These are phyloP conservation scores for Akebia trifoliata DNA, from an alignment of 164 flowering plant genomes.

Conservation along the genomic window DNA sequence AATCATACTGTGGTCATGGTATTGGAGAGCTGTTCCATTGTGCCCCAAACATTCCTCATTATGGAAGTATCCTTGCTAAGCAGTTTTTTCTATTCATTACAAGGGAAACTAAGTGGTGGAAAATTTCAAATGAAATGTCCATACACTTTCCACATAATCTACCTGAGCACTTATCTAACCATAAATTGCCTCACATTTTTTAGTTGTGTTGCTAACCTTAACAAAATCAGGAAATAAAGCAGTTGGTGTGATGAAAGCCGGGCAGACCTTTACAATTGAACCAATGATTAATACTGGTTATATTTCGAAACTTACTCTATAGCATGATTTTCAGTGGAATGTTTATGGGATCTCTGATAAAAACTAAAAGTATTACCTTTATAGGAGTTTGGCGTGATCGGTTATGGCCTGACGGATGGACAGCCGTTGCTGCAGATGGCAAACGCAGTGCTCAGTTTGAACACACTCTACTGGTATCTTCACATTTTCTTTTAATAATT, in stretches of 20 bases:
- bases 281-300: conserved; percentile 96
- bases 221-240: conserved; percentile 79
- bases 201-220: conserved; percentile 27
- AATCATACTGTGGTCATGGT: conserved; percentile 95
- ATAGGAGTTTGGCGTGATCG: conserved; percentile 94
- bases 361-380: no score
- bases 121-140: no score
- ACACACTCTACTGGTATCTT: conserved; percentile 85
- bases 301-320: no score
- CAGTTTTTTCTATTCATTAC: no score
- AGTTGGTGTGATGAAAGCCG: conserved; percentile 98
- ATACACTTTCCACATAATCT: no score
- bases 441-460: conserved; percentile 98
- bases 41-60: conserved; percentile 97
- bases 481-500: neutral
- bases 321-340: no score
- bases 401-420: conserved; percentile 99
- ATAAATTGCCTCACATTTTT: neutral
- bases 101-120: no score
- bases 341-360: no score
- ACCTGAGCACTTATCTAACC: no score
- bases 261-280: conserved; percentile 96
- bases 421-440: conserved; percentile 96
- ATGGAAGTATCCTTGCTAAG: conserved; percentile 70
- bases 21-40: conserved; percentile 98